Conservation (phyloP, 2,329 filamentous ascomycete species). For the Ophiostoma novo-ulmi region DNA sequence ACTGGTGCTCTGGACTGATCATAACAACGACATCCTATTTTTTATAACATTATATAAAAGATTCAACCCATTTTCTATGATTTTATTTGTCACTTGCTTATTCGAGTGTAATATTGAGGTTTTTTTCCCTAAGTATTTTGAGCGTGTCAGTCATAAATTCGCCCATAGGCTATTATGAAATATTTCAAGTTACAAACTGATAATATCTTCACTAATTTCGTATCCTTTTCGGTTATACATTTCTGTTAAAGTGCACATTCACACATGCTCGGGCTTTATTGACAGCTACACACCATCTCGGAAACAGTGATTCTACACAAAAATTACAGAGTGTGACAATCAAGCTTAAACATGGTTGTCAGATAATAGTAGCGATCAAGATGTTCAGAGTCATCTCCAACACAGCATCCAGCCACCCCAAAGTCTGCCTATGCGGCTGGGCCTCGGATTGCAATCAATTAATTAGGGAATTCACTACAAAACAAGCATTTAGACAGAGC, state of each 20-base stretch:
- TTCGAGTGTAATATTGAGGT: neutral
- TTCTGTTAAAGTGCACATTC: no score
- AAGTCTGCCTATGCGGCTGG: neutral
- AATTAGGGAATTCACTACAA: no score
- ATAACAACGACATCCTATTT: neutral
- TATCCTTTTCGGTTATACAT: no score
- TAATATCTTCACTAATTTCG: no score
- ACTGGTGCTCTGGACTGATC: neutral
- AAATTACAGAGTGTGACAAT: no score
- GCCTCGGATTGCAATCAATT: no score
- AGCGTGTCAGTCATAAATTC: no score
- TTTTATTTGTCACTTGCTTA: neutral
- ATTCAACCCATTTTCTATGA: neutral
- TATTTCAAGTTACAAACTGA: no score
- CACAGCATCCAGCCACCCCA: neutral
- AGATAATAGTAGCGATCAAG: neutral
- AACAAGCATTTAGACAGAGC: neutral
- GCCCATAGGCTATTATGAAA: no score
- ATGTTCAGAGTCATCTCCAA: neutral
- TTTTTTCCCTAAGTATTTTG: no score
- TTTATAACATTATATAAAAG: neutral
- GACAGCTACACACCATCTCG: neutral
- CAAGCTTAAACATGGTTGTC: neutral
- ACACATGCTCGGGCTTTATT: no score
- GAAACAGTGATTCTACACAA: no score